Evolutionary conservation across 2,329 filamentous ascomycete genomes (phyloP), one percentile per base, ranked within the genome.

Genomic region (Cladorrhinum sp.): DNA sequence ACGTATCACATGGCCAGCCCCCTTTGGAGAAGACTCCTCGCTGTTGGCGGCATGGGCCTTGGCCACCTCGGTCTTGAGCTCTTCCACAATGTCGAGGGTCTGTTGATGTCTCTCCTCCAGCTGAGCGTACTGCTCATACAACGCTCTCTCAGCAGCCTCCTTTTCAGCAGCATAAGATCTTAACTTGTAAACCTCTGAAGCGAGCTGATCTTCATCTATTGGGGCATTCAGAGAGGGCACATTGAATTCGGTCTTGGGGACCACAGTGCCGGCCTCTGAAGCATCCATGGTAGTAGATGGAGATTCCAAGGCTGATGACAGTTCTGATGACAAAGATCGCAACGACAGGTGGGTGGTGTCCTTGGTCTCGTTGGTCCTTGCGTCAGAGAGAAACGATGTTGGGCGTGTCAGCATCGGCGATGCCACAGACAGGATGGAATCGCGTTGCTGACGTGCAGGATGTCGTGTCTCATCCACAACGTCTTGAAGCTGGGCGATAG

Each of bases 271-370:
- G 62, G 80, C 78, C 72, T 87, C 84, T 67, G 85, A 86, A 21
- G 46, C 60, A 55, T 82, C 81, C 67, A 88, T 86, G 65, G 80
- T 80, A 65, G 86, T 87, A 69, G 81, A 81, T 68, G 86, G 85
- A 72, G 89, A 91, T 71, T 90, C 90, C 83, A 89, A 86, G 80
- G 86, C 91, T 74, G 89, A 96, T 71, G 91, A 96, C 74, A 96
- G 84, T 78, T 98, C 95, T 78, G 92, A 95, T 67, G 92, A 97
- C 68, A 97, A 88, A 71, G 92, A 96, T 75, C 89, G 92, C 79
- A 92, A 93, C 76, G 90, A 91, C 72, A 80, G 82, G 76, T 86
- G 86, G 75, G 79, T 77, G 67, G 77, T 79, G 79, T 87, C 83
- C 78, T 88, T 92, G 73, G 85, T 78, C 72, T 86, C 88, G 77